Evolutionary conservation across 2,329 filamentous ascomycete genomes (phyloP).

Genomic region (Colletotrichum tropicicola): DNA sequence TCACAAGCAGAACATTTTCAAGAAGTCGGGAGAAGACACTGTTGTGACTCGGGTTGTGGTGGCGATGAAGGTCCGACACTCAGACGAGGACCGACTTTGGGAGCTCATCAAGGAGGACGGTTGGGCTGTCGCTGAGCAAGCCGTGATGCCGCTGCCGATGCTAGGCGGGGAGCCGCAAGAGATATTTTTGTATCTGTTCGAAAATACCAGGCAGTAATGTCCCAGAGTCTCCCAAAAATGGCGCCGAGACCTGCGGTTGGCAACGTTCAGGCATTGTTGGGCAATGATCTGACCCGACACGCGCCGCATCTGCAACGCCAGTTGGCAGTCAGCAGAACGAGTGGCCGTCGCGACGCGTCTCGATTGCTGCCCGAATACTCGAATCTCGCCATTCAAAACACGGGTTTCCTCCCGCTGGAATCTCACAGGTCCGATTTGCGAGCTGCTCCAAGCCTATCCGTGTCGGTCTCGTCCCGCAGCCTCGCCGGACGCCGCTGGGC

Average conservation of each 20-base stretch:
- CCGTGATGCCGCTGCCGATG: conserved; percentile 54
- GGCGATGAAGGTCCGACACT: conserved; percentile 65
- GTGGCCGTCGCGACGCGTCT: not conserved
- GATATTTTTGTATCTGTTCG: conserved; percentile 63
- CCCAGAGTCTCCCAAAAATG: not conserved
- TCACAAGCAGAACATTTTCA: conserved; percentile 46
- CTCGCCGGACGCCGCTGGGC: not conserved
- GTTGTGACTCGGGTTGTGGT: conserved; percentile 56
- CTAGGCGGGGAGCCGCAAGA: conserved; percentile 53
- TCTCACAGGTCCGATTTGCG: not conserved
- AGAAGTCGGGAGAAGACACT: conserved; percentile 23
- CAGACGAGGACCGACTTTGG: conserved; percentile 60
- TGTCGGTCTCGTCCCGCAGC: not conserved
- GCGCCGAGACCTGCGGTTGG: not conserved
- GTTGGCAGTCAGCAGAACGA: not conserved
- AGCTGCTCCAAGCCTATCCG: not conserved
- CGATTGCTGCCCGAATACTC: conserved; percentile 3
- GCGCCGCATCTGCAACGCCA: not conserved
- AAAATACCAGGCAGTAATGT: conserved; percentile 27
- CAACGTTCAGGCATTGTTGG: conserved; percentile 5
- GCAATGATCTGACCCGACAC: not conserved
- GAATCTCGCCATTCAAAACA: not conserved
- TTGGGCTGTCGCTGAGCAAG: conserved; percentile 54
- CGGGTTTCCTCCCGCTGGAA: not conserved
- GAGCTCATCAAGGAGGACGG: conserved; percentile 52